Percentiles rank a stretch among this genome's conserved stretches.
phyloP scores from a whole-genome alignment of 1,284 basidiomycete species.

The Golubevia sp. region DNA sequence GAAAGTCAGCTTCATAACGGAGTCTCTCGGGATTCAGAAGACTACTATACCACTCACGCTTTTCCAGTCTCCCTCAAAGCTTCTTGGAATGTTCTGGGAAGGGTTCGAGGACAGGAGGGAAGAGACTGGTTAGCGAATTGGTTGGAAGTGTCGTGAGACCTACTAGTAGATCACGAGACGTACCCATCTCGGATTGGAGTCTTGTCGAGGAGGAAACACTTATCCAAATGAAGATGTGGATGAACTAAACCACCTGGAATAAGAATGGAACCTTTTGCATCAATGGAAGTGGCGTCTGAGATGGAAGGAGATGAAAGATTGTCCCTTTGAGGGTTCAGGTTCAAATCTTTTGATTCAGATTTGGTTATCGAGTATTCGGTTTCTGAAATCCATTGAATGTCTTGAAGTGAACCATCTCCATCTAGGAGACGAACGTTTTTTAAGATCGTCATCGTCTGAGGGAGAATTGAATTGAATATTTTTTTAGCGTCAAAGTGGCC shows the following conservation, averaged over 20 bases:
- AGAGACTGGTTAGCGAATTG: not conserved
- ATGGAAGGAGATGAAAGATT: not conserved
- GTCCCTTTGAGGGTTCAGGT: no score
- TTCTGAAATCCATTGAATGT: no score
- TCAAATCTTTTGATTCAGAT: no score
- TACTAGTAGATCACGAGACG: not conserved
- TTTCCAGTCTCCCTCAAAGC: slow-evolving; percentile 16
- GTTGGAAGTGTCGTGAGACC: no score
- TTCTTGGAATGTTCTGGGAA: slow-evolving; percentile 19
- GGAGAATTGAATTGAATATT: no score
- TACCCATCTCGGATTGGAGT: slow-evolving; percentile 10
- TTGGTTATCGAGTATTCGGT: no score
- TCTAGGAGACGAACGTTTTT: no score
- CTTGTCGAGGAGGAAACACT: slow-evolving; percentile 21
- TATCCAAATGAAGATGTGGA: slow-evolving; percentile 35
- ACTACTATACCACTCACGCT: slow-evolving; percentile 5
- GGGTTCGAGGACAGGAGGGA: not conserved
- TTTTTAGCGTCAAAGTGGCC: no score
- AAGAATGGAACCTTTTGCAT: slow-evolving; percentile 13
- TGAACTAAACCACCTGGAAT: slow-evolving; percentile 29
- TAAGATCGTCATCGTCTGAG: no score
- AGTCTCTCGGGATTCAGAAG: not conserved
- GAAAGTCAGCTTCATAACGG: no score
- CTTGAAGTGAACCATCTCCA: no score
- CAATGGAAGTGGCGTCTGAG: slow-evolving; percentile 11